Base-by-base conservation (phyloP, 352 stramenopile genomes). In the Aphanomyces euteiches region DNA sequence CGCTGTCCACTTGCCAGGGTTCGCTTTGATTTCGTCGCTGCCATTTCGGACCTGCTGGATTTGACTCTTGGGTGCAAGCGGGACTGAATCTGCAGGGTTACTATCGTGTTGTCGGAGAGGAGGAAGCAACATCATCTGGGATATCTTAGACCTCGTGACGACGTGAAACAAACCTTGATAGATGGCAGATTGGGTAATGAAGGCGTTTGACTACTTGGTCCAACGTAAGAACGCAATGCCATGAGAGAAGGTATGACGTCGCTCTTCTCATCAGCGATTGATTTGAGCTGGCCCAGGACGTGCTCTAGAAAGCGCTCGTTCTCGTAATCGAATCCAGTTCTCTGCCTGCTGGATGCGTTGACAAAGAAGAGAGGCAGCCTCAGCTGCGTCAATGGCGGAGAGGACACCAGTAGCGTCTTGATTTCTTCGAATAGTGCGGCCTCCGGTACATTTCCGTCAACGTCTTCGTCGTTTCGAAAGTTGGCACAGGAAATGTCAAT, bases 1-100 rank as follows among this genome's bases (percentile, higher is more conserved):
- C 8, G 53, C 34, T 10, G 57, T 80, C 78, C 78, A 85, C 21
- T 70, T 53, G 64, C 63, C 63, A 15, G 63, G 43, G 39, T 48
- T 48, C n/a, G 47, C 50, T 8, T 57, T 61, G 19, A 37, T 4
- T 40, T 61, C 19, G 2, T 37, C 28, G 19, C 15, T 28, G 0
- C 28, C 28, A 28, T 28, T 28, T 28, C 1, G 0, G 28, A 28
- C 28, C 2, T 28, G 28, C 28, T 0, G 28, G 28, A 28, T 2
- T 28, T 28, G 28, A 28, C 28, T 2, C 28, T 28, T 28, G 1
- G 28, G 28, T 28, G 28, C 28, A 28, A 28, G 28, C 28, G 28
- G 28, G 0, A 28, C 28, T 28, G 28, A 28, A 2, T 28, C 28
- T 0, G 28, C 28, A 28, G 28, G 28, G 28, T 28, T 28, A 28